Conservation (phyloP, 2,329 filamentous ascomycete genomes). For the Trichoderma simmonsii region DNA sequence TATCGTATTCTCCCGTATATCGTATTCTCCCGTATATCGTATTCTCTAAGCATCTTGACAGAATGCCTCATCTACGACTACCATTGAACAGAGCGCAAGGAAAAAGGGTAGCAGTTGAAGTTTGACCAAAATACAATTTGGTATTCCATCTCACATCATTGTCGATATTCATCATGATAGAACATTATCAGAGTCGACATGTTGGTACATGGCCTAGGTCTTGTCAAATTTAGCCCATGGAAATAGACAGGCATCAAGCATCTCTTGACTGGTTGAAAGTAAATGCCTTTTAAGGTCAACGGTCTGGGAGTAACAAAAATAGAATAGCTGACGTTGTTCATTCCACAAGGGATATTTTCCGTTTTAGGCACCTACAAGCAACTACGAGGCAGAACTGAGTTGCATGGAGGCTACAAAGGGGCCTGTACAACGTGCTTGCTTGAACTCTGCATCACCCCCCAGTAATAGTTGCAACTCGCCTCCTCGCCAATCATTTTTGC, state of each 20-base stretch:
- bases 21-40: neutral
- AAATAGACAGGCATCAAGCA: neutral
- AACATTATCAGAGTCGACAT: neutral
- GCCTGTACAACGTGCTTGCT: neutral
- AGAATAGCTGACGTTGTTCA: neutral
- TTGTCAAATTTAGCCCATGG: neutral
- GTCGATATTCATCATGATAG: neutral
- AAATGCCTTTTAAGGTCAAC: neutral
- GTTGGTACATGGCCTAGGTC: rapidly evolving
- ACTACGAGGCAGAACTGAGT: neutral
- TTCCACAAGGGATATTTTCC: neutral
- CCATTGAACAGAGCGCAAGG: rapidly evolving
- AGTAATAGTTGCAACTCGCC: neutral
- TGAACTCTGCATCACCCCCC: neutral
- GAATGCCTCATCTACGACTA: neutral
- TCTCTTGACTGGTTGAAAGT: neutral
- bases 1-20: neutral
- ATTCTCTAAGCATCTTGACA: neutral
- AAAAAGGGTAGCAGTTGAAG: rapidly evolving
- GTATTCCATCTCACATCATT: neutral
- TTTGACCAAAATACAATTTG: neutral
- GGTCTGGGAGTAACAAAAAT: neutral
- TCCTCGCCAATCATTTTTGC: neutral
- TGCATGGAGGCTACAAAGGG: neutral
- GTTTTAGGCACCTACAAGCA: neutral